Evolutionary conservation across 352 stramenopile genomes (phyloP).

Genomic region (Paralagenidium karlingii): DNA sequence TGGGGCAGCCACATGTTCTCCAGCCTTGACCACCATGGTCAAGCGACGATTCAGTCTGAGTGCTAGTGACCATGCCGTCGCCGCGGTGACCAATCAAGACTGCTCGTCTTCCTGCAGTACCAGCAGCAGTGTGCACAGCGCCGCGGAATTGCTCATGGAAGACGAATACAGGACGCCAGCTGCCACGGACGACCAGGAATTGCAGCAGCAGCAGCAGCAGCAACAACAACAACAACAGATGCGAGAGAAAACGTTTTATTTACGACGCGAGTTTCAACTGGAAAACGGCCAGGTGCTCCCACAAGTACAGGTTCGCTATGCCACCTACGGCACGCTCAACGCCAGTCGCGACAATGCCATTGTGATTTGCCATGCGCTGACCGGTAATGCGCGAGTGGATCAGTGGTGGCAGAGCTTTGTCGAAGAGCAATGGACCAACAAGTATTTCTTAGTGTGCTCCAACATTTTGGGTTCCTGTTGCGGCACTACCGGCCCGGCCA

Average conservation of each 20-base stretch:
- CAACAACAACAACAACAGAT: too few relatives aligned
- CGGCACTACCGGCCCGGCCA: slow-evolving; percentile 82
- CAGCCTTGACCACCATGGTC: too few relatives aligned
- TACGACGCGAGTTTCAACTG: slow-evolving; percentile 32
- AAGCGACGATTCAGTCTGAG: too few relatives aligned
- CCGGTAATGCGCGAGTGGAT: slow-evolving; percentile 87
- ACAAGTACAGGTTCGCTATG: slow-evolving; percentile 82
- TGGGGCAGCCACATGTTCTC: too few relatives aligned
- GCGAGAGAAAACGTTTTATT: too few relatives aligned
- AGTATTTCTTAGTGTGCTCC: slow-evolving; percentile 94
- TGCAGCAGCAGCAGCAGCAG: too few relatives aligned
- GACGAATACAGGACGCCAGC: slow-evolving; percentile 2
- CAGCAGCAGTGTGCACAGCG: too few relatives aligned
- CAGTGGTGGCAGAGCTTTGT: slow-evolving; percentile 91
- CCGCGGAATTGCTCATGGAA: too few relatives aligned
- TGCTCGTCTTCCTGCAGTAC: too few relatives aligned
- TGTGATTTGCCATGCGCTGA: slow-evolving; percentile 93
- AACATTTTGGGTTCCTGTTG: slow-evolving; percentile 96
- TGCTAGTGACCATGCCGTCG: too few relatives aligned
- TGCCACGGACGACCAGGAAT: too few relatives aligned
- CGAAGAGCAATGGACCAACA: slow-evolving; percentile 90
- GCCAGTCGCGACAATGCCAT: slow-evolving; percentile 80
- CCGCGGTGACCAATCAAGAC: too few relatives aligned
- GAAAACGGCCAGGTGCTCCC: slow-evolving; percentile 58
- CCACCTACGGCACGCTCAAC: slow-evolving; percentile 90